Evolutionary conservation across 352 stramenopile genomes (phyloP).

Genomic region (Globisporangium parvum): DNA sequence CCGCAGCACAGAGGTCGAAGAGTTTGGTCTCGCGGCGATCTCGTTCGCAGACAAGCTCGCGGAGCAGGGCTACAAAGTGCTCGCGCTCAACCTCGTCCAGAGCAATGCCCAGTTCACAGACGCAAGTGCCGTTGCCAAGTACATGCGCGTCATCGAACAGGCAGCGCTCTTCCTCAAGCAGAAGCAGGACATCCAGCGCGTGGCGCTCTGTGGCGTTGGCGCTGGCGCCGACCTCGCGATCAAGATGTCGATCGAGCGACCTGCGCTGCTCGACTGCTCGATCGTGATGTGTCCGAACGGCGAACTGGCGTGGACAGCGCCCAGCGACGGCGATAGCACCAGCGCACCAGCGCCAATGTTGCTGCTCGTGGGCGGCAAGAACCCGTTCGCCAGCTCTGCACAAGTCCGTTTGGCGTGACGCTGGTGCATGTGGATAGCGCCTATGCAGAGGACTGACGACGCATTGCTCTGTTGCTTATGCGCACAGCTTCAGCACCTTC

Average conservation of each 20-base stretch:
- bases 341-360: slow-evolving; percentile 36
- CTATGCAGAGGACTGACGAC: not conserved
- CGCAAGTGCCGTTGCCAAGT: slow-evolving; percentile 9
- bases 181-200: slow-evolving; percentile 68
- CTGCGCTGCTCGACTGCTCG: slow-evolving; percentile 45
- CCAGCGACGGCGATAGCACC: slow-evolving; percentile 10
- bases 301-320: slow-evolving; percentile 21
- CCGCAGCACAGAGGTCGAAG: slow-evolving; percentile 13
- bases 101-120: slow-evolving; percentile 11
- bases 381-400: slow-evolving; percentile 50
- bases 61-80: slow-evolving; percentile 85
- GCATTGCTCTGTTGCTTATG: not conserved
- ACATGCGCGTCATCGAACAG: slow-evolving; percentile 32
- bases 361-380: slow-evolving; percentile 62
- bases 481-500: slow-evolving; percentile 45
- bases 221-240: slow-evolving; percentile 64
- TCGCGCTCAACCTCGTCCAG: slow-evolving; percentile 52
- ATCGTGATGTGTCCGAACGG: slow-evolving; percentile 71
- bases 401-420: slow-evolving; percentile 28
- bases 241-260: slow-evolving; percentile 45
- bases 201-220: slow-evolving; percentile 61
- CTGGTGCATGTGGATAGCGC: not conserved
- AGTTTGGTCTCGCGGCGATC: slow-evolving; percentile 50
- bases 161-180: slow-evolving; percentile 56
- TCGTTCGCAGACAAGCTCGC: slow-evolving; percentile 84